Percentiles rank a stretch among this genome's conserved stretches.
Conservation (phyloP, 768 basidiomycete genomes). For the Leccinellum albellum region DNA sequence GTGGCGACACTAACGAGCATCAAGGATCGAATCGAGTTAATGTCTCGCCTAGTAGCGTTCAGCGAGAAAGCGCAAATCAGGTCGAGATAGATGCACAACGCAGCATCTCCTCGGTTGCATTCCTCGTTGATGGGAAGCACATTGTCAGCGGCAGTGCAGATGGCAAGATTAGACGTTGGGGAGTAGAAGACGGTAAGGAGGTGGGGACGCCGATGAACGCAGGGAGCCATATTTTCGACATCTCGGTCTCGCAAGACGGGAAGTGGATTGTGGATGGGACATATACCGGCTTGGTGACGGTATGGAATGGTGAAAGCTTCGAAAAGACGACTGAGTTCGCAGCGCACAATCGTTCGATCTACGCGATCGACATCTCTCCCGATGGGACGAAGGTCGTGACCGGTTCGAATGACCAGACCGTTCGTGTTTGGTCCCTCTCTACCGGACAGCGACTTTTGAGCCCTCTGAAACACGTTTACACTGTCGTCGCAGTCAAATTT, state of each 20-base stretch:
- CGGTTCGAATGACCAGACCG: not conserved
- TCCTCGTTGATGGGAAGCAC: not conserved
- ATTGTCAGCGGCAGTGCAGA: not conserved
- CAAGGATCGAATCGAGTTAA: not conserved
- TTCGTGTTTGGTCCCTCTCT: slow-evolving; percentile 6
- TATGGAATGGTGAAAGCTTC: not conserved
- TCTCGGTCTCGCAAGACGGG: not conserved
- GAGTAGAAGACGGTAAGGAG: not conserved
- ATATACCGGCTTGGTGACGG: not conserved
- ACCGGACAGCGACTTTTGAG: not conserved
- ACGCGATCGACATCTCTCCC: slow-evolving; percentile 1
- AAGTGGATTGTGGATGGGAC: not conserved
- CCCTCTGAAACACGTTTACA: not conserved
- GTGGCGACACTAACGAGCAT: not conserved
- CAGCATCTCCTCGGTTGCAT: not conserved
- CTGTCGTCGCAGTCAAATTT: slow-evolving; percentile 1
- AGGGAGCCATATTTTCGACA: not conserved
- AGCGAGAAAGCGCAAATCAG: not conserved
- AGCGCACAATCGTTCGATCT: not conserved
- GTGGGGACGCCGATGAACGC: not conserved
- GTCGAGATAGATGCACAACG: not conserved
- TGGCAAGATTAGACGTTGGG: not conserved
- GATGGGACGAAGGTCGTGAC: slow-evolving; percentile 3
- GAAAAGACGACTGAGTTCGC: not conserved
- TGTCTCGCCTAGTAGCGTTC: not conserved